Evolutionary conservation across 805 yeast genomes (phyloP), one percentile per base, ranked within the genome.

Genomic region (Wickerhamomyces queroliae): DNA sequence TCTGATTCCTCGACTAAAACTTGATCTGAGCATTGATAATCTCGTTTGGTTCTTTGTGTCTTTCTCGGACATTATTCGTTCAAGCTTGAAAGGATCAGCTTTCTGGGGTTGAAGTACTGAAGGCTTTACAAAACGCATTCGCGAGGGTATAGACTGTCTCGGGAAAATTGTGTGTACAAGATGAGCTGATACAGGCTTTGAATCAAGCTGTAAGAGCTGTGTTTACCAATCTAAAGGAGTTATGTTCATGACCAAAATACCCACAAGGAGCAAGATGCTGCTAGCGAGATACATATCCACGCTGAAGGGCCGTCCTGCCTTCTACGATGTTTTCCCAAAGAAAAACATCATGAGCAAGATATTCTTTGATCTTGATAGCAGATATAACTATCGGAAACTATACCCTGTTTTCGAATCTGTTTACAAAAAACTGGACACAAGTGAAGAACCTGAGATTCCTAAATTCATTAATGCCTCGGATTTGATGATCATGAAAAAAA

Each of bases 311-410:
- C 50, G 65, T 28, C 76, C 76, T 2, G 53, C 66, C 3, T 52
- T 76, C 5, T 50, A 62, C 20, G 72, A 67, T 18, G 53, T 76
- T 2, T 69, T 84, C 9, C 93, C 95, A 5, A 65, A 72, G 17
- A 74, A 74, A 55, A 72, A 72, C 41, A 61, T 72, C 19, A 56
- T 83, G 36, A 81, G 80, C 45, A 62, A 76, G 36, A 64, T 80
- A 16, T 63, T 84, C 7, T 84, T 83, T 54, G 90, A 84, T 50
- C 65, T 77, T 44, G 85, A 83, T 55, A 67, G 83, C 33, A 61
- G 77, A 35, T 64, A 78, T 30, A 66, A 78, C 1, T 77, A 73
- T 46, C 58, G 59, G 11, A 78, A 76, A 51, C 67, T 79, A 23
- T 52, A 78, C 31, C 80, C 82, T 1, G 68, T 76, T 0, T 68